Percentiles rank a stretch among this genome's conserved stretches.
These are phyloP conservation scores for Papilionanthe hybrid DNA, from an alignment of 116 monocot genomes.

Conservation along the genomic window DNA sequence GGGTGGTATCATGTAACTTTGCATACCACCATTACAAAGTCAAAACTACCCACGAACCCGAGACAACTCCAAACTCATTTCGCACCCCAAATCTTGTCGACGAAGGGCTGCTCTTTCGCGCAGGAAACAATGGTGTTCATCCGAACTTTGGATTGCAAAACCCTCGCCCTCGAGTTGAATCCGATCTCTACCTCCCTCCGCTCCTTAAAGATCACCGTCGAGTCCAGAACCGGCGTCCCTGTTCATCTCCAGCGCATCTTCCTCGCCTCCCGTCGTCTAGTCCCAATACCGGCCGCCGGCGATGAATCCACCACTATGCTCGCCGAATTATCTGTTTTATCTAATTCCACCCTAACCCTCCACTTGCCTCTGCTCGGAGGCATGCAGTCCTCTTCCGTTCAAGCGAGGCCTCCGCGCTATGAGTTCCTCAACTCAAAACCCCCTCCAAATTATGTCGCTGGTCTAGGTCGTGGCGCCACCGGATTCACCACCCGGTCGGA, in stretches of 20 bases:
- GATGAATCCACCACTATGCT: slow-evolving; percentile 14
- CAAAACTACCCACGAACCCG: too few species aligned
- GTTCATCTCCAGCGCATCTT: slow-evolving; percentile 41
- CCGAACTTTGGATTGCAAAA: slow-evolving; percentile 45
- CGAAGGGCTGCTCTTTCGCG: not conserved
- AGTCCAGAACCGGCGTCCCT: slow-evolving; percentile 39
- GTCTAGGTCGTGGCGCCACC: slow-evolving; percentile 95
- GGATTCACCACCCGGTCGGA: slow-evolving; percentile 98
- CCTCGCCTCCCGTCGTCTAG: slow-evolving; percentile 52
- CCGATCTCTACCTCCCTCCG: slow-evolving; percentile 44
- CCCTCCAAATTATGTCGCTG: slow-evolving; percentile 96
- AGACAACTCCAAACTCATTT: not conserved
- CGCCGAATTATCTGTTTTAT: slow-evolving; percentile 26
- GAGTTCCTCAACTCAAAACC: slow-evolving; percentile 96
- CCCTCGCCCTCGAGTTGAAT: slow-evolving; percentile 47
- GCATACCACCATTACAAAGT: too few species aligned
- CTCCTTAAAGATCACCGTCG: slow-evolving; percentile 38
- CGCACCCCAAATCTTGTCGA: not conserved
- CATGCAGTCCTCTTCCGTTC: slow-evolving; percentile 38
- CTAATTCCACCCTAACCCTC: slow-evolving; percentile 45
- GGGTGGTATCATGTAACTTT: too few species aligned
- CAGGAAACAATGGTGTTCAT: slow-evolving; percentile 51
- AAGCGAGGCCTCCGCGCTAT: slow-evolving; percentile 49
- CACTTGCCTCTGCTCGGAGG: slow-evolving; percentile 64
- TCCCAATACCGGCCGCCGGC: slow-evolving; percentile 4